Evolutionary conservation across 1,284 basidiomycete genomes (phyloP), one percentile per base, ranked within the genome.

Genomic region (Moesziomyces globuligerus): DNA sequence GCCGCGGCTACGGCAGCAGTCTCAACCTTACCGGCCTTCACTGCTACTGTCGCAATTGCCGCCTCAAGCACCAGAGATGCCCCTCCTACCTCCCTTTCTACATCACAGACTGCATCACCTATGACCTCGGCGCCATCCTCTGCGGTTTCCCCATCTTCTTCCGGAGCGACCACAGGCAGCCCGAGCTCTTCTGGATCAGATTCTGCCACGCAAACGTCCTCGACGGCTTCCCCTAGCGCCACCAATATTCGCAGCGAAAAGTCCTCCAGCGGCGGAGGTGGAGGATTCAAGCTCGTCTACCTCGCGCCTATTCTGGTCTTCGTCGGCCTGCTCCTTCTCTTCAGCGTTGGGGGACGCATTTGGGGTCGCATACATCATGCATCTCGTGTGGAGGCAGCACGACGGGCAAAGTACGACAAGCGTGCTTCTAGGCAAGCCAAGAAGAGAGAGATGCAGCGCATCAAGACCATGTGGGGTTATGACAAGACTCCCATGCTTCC

Each of bases 321-420:
- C 25, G 20, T 75, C 15, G 66, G 62, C 2, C 53, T 77, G 15
- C 50, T 77, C n/a, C 57, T 77, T 15, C 34, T 75, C 15, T 68
- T 74, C 47, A 68, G 67, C 9, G 28, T 77, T 7, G 73, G 58
- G 21, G 75, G 75, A 7, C 58, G 71, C n/a, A 56, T 75, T 11
- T 77, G 75, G 75, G 73, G 75, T 8, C 57, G 68, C 17, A 47
- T 67, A 15, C 72, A 72, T 28, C 73, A 74, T 18, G 57, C 71
- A 0, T 56, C 57, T 10, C 60, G 69, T 20, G 51, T 61, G 18
- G 67, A 69, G 45, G 50, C 56, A 1, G 39, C 48, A 0, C 50
- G 68, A 5, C 47, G 54, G 1, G 48, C 53, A 10, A 46, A 43
- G 17, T 48, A 49, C 15, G 61, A 61, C 32, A 38, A 55, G 11